Conservation (phyloP, 129 eudicot species). For the Escallonia herrerae region DNA sequence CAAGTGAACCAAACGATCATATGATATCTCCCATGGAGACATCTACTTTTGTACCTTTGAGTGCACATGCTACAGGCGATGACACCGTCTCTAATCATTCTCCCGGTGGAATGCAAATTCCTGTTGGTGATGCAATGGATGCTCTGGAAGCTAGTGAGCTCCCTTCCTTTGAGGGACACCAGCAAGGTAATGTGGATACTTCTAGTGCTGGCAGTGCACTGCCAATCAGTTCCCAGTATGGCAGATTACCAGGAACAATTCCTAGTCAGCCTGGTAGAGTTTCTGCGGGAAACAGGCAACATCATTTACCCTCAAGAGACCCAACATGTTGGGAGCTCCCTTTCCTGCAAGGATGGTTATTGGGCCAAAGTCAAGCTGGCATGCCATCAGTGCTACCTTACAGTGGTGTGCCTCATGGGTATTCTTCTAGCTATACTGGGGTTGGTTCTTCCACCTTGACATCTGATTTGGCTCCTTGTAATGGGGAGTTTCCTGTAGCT, state of each 20-base stretch:
- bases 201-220: conserved; percentile 10
- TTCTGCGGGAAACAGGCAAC: conserved; percentile 18
- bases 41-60: conserved; percentile 18
- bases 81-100: conserved; percentile 15
- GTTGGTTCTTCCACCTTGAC: conserved; percentile 13
- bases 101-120: conserved; percentile 9
- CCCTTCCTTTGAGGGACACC: conserved; percentile 30
- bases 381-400: conserved; percentile 31
- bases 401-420: conserved; percentile 25
- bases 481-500: conserved; percentile 12
- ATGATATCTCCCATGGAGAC: conserved; percentile 17
- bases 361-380: conserved; percentile 60
- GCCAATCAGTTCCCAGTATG: neutral
- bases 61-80: conserved; percentile 6
- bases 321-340: conserved; percentile 63
- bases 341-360: conserved; percentile 69
- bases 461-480: conserved; percentile 12
- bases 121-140: conserved; percentile 16
- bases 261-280: conserved; percentile 11
- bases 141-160: conserved; percentile 15
- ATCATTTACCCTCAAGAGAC: conserved; percentile 31
- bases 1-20: conserved; percentile 22
- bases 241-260: conserved; percentile 12
- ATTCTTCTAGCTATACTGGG: conserved; percentile 17
- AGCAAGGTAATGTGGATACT: conserved; percentile 24